Conservation (phyloP, 2,329 filamentous ascomycete species). For the Ascochyta clinopodiicola region DNA sequence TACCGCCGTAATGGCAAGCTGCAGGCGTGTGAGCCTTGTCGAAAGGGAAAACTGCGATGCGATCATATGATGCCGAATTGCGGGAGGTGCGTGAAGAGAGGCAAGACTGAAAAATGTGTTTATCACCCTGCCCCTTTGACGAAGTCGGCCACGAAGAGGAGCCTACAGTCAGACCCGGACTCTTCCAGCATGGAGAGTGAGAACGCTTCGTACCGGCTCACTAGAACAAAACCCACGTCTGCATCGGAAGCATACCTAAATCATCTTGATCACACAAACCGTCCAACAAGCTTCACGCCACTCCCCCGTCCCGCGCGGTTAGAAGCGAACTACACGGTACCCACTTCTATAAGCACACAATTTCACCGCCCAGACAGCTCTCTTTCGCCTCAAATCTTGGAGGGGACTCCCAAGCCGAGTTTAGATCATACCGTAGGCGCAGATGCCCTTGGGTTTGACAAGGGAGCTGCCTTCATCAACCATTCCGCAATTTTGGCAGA, state of each 20-base stretch:
- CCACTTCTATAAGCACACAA: background rate
- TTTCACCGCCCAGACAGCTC: too few relatives aligned
- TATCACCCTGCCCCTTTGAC: constrained; percentile 48
- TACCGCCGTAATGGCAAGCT: constrained; percentile 48
- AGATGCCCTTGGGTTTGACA: constrained; percentile 19
- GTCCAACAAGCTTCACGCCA: background rate
- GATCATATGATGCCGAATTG: constrained; percentile 47
- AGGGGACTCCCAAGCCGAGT: too few relatives aligned
- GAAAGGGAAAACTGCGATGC: constrained; percentile 45
- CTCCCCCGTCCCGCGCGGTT: background rate
- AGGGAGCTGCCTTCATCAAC: constrained; percentile 28
- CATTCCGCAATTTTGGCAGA: constrained; percentile 39
- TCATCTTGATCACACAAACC: constrained; percentile 1
- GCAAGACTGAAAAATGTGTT: constrained; percentile 39
- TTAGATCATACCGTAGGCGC: background rate
- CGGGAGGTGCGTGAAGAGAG: constrained; percentile 39
- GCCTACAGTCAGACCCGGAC: constrained; percentile 12
- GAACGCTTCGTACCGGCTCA: background rate
- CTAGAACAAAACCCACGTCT: background rate
- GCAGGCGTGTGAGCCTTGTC: constrained; percentile 48
- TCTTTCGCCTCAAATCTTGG: too few relatives aligned
- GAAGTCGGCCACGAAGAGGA: constrained; percentile 23
- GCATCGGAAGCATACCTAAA: background rate
- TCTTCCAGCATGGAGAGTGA: constrained; percentile 3
- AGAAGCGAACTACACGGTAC: background rate